Base-by-base conservation (phyloP, 495 filamentous ascomycete species). In the Penicillium malachiteum region DNA sequence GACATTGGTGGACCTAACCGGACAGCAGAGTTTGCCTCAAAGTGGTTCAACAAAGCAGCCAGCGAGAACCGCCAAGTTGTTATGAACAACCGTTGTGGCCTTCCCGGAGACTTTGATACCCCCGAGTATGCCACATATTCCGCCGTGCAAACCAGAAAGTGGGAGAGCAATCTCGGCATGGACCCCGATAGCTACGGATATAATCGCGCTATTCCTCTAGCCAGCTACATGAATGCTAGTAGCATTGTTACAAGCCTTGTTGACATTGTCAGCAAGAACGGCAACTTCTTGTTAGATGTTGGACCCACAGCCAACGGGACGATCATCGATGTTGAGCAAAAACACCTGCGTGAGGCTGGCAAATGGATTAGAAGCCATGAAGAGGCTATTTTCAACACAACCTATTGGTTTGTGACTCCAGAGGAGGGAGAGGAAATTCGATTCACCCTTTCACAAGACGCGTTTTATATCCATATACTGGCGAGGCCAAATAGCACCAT, bases 121-220 rank as follows among this genome's bases (percentile, higher is more conserved):
- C 77, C 78, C 0, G 80, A 83, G 56, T 84, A 84, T 57, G 64
- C 68, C 21, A 62, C 59, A 0, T 83, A 77, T 60, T 58, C 58
- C n/a, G 69, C 76, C 3, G 75, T 76, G 14, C 78, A 79, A 53
- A 54, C 63, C 9, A 72, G 81, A 7, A 83, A 83, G 54, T 84
- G 80, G 81, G 81, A 83, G 62, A 73, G 59, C 44, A 83, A 75
- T 56, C 69, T 71, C 37, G 81, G 80, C 9, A 78, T 84, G 75
- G 81, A 84, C 50, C 80, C 81, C 0, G 81, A 67, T 54, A 73
- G 67, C 37, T 84, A 81, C 60, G 80, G 81, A 9, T 84, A 80
- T 58, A 84, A 84, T 57, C 65, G 70, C 4, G 79, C 78, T 0
- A 83, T 80, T 4, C 73, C 79, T 0, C 33, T 57, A 1, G 58